phyloP scores from a whole-genome alignment of 768 basidiomycete genomes.

The Pleurotus cornucopiae region DNA sequence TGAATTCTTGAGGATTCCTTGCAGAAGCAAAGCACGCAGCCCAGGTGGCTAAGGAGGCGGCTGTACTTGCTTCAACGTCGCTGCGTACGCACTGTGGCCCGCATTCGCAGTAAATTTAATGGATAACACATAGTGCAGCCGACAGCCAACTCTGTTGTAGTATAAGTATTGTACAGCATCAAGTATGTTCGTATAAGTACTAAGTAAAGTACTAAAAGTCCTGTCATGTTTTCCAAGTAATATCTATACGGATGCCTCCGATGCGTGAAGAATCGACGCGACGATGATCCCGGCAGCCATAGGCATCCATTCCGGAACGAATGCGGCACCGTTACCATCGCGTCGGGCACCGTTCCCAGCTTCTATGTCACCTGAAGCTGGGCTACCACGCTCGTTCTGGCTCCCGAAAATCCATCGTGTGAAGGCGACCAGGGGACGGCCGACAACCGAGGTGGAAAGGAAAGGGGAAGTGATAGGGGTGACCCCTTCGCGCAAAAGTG shows the following conservation, averaged over 20 bases:
- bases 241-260: neutral
- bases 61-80: too few relatives aligned
- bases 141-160: too few relatives aligned
- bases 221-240: too few relatives aligned
- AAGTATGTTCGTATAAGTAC: too few relatives aligned
- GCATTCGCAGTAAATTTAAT: too few relatives aligned
- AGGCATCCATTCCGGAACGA: slow-evolving; percentile 1
- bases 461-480: neutral
- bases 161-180: too few relatives aligned
- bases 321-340: neutral
- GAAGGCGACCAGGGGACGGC: neutral
- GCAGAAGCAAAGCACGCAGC: too few relatives aligned
- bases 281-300: neutral
- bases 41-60: too few relatives aligned
- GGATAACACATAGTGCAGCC: too few relatives aligned
- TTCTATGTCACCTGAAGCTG: neutral
- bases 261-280: neutral
- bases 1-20: too few relatives aligned
- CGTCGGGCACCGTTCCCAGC: neutral
- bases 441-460: neutral
- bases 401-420: neutral
- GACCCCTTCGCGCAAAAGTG: neutral
- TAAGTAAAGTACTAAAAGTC: too few relatives aligned
- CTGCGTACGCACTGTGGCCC: too few relatives aligned
- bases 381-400: neutral